These are phyloP conservation scores for Lipomyces japonicus DNA, from an alignment of 805 yeast species.

Conservation along the genomic window DNA sequence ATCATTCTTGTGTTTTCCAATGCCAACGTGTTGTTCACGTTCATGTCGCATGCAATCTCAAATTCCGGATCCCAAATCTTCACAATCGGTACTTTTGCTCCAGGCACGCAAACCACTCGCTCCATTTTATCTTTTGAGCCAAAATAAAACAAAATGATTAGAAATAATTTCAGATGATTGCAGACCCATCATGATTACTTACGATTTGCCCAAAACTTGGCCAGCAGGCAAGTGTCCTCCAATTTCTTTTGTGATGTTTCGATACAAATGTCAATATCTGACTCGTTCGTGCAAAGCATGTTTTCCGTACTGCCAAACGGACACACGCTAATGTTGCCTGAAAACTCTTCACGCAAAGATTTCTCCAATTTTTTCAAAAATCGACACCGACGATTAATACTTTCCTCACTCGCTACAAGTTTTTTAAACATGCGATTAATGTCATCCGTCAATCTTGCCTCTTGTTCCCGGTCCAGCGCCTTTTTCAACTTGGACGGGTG, in stretches of 20 bases:
- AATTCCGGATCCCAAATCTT: slow-evolving; percentile 32
- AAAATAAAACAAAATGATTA: background rate
- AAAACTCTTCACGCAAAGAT: slow-evolving; percentile 26
- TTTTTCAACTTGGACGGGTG: slow-evolving; percentile 9
- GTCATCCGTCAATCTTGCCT: slow-evolving; percentile 17
- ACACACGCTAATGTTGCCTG: slow-evolving; percentile 23
- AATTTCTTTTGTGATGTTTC: slow-evolving; percentile 18
- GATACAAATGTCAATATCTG: slow-evolving; percentile 32
- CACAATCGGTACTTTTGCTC: slow-evolving; percentile 33
- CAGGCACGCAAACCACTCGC: slow-evolving; percentile 30
- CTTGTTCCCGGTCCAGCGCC: slow-evolving; percentile 9
- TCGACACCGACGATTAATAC: slow-evolving; percentile 10
- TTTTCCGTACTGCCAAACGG: slow-evolving; percentile 32
- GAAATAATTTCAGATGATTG: background rate
- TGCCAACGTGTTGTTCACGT: slow-evolving; percentile 31
- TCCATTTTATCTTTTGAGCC: slow-evolving; percentile 24
- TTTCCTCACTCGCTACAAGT: slow-evolving; percentile 23
- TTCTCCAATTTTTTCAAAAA: slow-evolving; percentile 24
- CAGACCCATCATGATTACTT: background rate
- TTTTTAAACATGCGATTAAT: slow-evolving; percentile 15
- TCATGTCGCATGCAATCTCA: slow-evolving; percentile 31
- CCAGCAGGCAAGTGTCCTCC: slow-evolving; percentile 28
- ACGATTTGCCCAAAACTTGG: slow-evolving; percentile 26
- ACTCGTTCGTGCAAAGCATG: slow-evolving; percentile 24
- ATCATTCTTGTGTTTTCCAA: slow-evolving; percentile 30